A percentile compares a stretch with the other conserved stretches of the same genome.
These are phyloP conservation scores for Melaleuca alternifolia DNA, from an alignment of 345 rosid genomes.

Conservation along the genomic window DNA sequence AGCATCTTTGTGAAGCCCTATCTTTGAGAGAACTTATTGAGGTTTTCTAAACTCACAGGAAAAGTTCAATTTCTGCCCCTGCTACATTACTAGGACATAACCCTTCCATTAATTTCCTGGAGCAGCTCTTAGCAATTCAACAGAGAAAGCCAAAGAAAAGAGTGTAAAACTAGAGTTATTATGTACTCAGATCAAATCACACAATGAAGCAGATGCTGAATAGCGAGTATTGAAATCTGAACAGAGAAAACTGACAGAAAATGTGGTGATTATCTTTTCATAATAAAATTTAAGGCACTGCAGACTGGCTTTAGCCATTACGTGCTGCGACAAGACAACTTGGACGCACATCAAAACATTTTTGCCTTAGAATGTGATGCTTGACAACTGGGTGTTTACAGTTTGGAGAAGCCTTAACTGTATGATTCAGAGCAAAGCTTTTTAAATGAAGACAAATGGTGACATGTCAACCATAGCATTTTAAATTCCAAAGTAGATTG, in stretches of 20 bases:
- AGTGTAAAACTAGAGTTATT: not conserved
- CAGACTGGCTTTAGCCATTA: not conserved
- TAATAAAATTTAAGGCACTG: not conserved
- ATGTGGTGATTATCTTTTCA: not conserved
- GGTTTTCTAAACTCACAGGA: not conserved
- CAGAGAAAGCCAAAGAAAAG: not conserved
- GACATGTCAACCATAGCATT: not conserved
- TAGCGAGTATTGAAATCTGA: not conserved
- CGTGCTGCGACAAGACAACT: not conserved
- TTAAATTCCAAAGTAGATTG: not conserved
- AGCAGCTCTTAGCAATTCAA: not conserved
- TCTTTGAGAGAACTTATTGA: not conserved
- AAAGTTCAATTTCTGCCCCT: not conserved
- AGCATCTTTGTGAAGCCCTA: not conserved
- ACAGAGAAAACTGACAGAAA: not conserved
- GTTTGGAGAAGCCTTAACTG: not conserved
- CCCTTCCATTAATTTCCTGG: not conserved
- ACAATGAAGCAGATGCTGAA: not conserved
- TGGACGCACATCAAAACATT: not conserved
- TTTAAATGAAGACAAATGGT: not conserved
- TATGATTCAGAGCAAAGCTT: not conserved
- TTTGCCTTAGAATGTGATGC: not conserved
- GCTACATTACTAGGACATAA: not conserved
- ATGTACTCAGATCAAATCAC: not conserved
- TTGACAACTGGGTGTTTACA: not conserved